Percentiles rank a stretch among this genome's conserved stretches.
phyloP scores from a whole-genome alignment of 768 basidiomycete species.

The Lentinula sp. region DNA sequence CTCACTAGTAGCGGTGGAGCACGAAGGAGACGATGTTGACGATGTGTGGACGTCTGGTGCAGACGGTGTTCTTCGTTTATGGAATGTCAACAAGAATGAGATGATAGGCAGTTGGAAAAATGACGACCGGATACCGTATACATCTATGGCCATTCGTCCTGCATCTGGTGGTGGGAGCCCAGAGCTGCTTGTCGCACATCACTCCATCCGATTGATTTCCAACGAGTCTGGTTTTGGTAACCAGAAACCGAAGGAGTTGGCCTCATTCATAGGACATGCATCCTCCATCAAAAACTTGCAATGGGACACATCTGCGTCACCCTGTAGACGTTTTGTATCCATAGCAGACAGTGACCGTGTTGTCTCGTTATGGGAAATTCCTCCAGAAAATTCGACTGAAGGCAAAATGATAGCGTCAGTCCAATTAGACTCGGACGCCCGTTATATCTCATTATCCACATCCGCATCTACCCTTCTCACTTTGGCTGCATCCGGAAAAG shows the following conservation, averaged over 20 bases:
- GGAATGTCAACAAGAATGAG: slow-evolving; percentile 47
- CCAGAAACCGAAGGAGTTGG: slow-evolving; percentile 38
- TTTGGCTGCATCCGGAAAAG: slow-evolving; percentile 52
- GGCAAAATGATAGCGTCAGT: slow-evolving; percentile 55
- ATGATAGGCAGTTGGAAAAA: slow-evolving; percentile 47
- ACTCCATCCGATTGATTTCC: slow-evolving; percentile 51
- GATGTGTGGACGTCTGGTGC: slow-evolving; percentile 52
- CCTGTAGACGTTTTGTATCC: slow-evolving; percentile 47
- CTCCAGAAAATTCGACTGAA: slow-evolving; percentile 30
- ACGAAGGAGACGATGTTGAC: slow-evolving; percentile 19
- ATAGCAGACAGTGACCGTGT: slow-evolving; percentile 58
- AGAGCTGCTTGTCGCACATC: slow-evolving; percentile 53
- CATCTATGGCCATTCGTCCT: slow-evolving; percentile 42
- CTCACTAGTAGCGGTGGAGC: slow-evolving; percentile 32
- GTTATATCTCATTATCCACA: slow-evolving; percentile 31
- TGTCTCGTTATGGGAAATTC: slow-evolving; percentile 55
- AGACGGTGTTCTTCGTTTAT: slow-evolving; percentile 50
- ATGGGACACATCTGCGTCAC: slow-evolving; percentile 40
- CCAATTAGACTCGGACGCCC: slow-evolving; percentile 60
- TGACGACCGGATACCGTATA: slow-evolving; percentile 54
- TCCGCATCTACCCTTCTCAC: slow-evolving; percentile 35
- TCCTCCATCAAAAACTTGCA: slow-evolving; percentile 44
- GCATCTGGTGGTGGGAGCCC: slow-evolving; percentile 27
- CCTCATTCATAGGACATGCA: slow-evolving; percentile 61
- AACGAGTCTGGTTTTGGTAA: slow-evolving; percentile 20